A percentile compares a stretch with the other conserved stretches of the same genome.
phyloP scores from a whole-genome alignment of 352 stramenopile genomes.

The Globisporangium okanoganense region DNA sequence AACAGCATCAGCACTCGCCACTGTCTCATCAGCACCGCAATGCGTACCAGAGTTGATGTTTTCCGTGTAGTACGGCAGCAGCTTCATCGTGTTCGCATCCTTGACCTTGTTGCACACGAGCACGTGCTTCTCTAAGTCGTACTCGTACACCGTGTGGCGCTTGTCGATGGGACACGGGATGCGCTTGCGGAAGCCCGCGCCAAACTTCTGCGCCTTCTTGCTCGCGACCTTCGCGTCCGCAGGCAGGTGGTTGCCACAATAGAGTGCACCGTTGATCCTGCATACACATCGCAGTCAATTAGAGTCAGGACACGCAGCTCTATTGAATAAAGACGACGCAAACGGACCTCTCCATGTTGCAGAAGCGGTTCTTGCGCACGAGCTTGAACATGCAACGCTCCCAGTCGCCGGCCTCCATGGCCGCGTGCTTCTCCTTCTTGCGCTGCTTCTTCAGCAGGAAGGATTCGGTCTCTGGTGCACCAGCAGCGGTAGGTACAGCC shows the following conservation, averaged over 20 bases:
- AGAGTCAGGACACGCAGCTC: background rate
- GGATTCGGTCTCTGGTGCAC: background rate
- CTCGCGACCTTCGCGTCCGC: slow-evolving; percentile 27
- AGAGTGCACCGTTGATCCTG: slow-evolving; percentile 36
- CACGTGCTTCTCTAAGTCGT: slow-evolving; percentile 76
- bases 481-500: background rate
- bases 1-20: background rate
- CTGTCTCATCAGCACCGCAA: background rate
- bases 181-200: slow-evolving; percentile 39
- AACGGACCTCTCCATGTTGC: slow-evolving; percentile 67
- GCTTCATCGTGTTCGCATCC: slow-evolving; percentile 49
- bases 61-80: slow-evolving; percentile 64
- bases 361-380: slow-evolving; percentile 77
- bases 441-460: slow-evolving; percentile 41
- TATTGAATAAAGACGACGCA: background rate
- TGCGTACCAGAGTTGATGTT: slow-evolving; percentile 80
- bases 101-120: slow-evolving; percentile 78
- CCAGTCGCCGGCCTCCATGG: slow-evolving; percentile 53
- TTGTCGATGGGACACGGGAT: slow-evolving; percentile 73
- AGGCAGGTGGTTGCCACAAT: slow-evolving; percentile 75
- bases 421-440: slow-evolving; percentile 56
- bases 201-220: slow-evolving; percentile 70
- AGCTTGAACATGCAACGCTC: slow-evolving; percentile 79
- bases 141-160: slow-evolving; percentile 74
- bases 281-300: background rate